These are phyloP conservation scores for Penicillium arizonense DNA, from an alignment of 495 filamentous ascomycete species.

Conservation along the genomic window DNA sequence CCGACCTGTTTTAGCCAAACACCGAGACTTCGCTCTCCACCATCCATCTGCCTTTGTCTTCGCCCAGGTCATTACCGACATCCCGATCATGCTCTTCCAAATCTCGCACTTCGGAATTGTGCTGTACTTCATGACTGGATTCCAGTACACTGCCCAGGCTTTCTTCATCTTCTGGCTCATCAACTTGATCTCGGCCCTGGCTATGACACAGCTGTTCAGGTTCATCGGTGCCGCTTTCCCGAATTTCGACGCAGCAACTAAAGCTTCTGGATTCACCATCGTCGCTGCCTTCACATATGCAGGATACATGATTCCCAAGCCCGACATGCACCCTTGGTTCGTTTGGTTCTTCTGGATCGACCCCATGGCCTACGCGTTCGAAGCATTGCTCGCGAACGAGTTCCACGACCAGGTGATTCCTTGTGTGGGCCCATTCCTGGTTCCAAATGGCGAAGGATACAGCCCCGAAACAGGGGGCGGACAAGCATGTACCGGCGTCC, in stretches of 20 bases:
- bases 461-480: constrained; percentile 10
- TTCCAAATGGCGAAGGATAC: constrained; percentile 27
- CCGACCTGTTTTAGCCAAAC: constrained; percentile 68
- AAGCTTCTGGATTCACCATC: constrained; percentile 40
- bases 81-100: constrained; percentile 61
- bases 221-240: constrained; percentile 41
- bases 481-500: constrained; percentile 46
- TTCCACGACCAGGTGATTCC: constrained; percentile 50
- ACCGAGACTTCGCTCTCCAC: constrained; percentile 69
- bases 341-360: constrained; percentile 68
- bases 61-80: constrained; percentile 63
- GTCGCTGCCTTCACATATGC: constrained; percentile 51
- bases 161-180: constrained; percentile 46
- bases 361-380: constrained; percentile 68
- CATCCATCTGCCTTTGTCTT: constrained; percentile 68
- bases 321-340: constrained; percentile 70
- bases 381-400: constrained; percentile 63
- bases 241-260: constrained; percentile 47
- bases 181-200: constrained; percentile 32
- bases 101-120: constrained; percentile 61
- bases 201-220: constrained; percentile 46
- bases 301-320: constrained; percentile 57
- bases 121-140: constrained; percentile 66
- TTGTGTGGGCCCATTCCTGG: constrained; percentile 42
- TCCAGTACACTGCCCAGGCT: constrained; percentile 38